Percentiles rank a stretch among this genome's conserved stretches.
These are phyloP conservation scores for Auricularia cornea DNA, from an alignment of 768 basidiomycete species.

Conservation along the genomic window DNA sequence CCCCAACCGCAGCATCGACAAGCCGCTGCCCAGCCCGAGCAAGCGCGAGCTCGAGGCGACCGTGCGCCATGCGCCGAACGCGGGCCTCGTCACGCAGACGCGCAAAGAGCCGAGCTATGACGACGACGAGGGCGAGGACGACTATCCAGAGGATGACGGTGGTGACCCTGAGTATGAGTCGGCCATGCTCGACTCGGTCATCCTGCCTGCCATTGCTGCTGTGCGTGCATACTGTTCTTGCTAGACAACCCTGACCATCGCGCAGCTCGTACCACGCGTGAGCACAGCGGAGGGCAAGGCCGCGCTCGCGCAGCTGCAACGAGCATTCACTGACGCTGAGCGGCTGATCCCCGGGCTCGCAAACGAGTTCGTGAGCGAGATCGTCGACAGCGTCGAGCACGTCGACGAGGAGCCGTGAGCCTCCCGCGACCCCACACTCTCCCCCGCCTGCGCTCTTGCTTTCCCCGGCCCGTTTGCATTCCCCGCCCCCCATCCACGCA, in stretches of 20 bases:
- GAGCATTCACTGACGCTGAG: conserved; percentile 93
- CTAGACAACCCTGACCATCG: no score
- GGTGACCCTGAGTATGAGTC: conserved; percentile 44
- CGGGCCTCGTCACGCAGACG: conserved; percentile 30
- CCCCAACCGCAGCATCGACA: neutral
- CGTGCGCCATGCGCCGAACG: conserved; percentile 38
- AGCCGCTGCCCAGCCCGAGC: neutral
- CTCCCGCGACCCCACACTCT: neutral
- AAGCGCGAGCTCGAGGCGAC: conserved; percentile 56
- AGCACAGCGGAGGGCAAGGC: conserved; percentile 87
- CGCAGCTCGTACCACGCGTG: conserved; percentile 83
- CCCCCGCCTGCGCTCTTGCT: neutral
- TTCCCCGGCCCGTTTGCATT: neutral
- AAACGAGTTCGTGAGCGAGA: conserved; percentile 86
- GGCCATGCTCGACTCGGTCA: conserved; percentile 93
- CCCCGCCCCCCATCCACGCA: neutral
- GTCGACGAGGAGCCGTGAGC: conserved; percentile 65
- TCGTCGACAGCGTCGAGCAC: conserved; percentile 86
- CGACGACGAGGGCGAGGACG: conserved; percentile 44
- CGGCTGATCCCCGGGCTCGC: conserved; percentile 92
- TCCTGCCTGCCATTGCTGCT: conserved; percentile 91
- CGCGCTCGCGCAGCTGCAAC: conserved; percentile 75
- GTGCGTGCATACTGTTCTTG: conserved; percentile 31
- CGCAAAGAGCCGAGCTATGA: conserved; percentile 56
- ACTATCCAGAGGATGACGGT: conserved; percentile 46